Evolutionary conservation across 2,329 filamentous ascomycete species (phyloP).

Genomic region (Sporothrix brunneoviolacea): DNA sequence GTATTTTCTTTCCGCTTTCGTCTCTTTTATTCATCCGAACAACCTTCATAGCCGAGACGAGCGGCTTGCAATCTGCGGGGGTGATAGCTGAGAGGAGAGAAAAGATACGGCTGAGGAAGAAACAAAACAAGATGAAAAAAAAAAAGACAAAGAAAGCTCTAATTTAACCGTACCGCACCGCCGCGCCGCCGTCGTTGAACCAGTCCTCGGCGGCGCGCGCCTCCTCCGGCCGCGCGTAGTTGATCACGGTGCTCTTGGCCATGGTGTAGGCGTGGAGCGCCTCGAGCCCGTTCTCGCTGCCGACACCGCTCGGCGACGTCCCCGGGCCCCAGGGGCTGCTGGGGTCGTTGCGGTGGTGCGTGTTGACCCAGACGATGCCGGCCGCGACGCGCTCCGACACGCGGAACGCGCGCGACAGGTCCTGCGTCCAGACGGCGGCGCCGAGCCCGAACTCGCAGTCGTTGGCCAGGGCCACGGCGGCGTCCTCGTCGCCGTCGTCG

Average conservation of each 20-base stretch:
- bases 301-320: constrained; percentile 56
- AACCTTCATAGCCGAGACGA: background rate
- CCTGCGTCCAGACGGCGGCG: constrained; percentile 68
- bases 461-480: constrained; percentile 66
- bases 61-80: background rate
- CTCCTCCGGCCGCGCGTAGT: constrained; percentile 55
- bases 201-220: constrained; percentile 52
- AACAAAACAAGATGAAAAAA: no score
- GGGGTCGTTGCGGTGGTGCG: constrained; percentile 65
- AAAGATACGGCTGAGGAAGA: background rate
- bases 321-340: constrained; percentile 64
- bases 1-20: background rate
- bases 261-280: constrained; percentile 53
- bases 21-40: background rate
- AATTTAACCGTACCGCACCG: constrained; percentile 55
- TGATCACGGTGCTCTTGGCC: constrained; percentile 62
- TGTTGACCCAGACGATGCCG: constrained; percentile 53
- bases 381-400: constrained; percentile 65
- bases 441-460: constrained; percentile 69
- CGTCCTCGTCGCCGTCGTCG: constrained; percentile 65
- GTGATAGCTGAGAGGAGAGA: no score
- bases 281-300: constrained; percentile 66
- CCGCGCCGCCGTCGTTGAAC: constrained; percentile 53
- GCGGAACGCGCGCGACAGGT: constrained; percentile 66
- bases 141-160: no score